Conservation (phyloP, 805 yeast genomes). For the Candida parachauliodes region DNA sequence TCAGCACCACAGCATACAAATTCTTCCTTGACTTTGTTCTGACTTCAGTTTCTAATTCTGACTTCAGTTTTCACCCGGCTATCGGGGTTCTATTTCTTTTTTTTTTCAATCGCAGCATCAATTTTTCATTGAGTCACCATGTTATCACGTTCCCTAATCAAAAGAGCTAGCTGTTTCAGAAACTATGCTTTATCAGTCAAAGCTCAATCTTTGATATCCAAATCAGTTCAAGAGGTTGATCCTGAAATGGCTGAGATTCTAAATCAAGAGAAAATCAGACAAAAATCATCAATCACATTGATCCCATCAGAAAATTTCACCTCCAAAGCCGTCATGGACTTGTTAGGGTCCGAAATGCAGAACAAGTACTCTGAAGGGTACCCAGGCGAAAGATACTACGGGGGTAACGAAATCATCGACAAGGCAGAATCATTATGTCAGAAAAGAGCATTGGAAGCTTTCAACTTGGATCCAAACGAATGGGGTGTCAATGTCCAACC, state of each 20-base stretch:
- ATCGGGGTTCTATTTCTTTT: too few relatives aligned
- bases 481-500: slow-evolving; percentile 99
- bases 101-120: slow-evolving; percentile 4
- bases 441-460: slow-evolving; percentile 89
- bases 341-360: slow-evolving; percentile 96
- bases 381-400: slow-evolving; percentile 98
- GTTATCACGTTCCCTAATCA: slow-evolving; percentile 21
- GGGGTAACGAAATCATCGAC: slow-evolving; percentile 97
- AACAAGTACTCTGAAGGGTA: slow-evolving; percentile 99
- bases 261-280: slow-evolving; percentile 82
- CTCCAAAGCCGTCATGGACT: slow-evolving; percentile 91
- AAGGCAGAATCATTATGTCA: slow-evolving; percentile 91
- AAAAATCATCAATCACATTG: slow-evolving; percentile 86
- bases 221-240: slow-evolving; percentile 64
- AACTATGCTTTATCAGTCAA: slow-evolving; percentile 63
- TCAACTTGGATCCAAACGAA: slow-evolving; percentile 68
- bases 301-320: slow-evolving; percentile 98
- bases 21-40: too few relatives aligned
- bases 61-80: too few relatives aligned
- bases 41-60: too few relatives aligned
- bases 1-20: too few relatives aligned
- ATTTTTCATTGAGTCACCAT: slow-evolving; percentile 13
- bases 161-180: slow-evolving; percentile 14
- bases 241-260: slow-evolving; percentile 76
- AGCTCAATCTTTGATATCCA: slow-evolving; percentile 51